phyloP scores from a whole-genome alignment of 345 rosid genomes.

The Linum trigynum region DNA sequence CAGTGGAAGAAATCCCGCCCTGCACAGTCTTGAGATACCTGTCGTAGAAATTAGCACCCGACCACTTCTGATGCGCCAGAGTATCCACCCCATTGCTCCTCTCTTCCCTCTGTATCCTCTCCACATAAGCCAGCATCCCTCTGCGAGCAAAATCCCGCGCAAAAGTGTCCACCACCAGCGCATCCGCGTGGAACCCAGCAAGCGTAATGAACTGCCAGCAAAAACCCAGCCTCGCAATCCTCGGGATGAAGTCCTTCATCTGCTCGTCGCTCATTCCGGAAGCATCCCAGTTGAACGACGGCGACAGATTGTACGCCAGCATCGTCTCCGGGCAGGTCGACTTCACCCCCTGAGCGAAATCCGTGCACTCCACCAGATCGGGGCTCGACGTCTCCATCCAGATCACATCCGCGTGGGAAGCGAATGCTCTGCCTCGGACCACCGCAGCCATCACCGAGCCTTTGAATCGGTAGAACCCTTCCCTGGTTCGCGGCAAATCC shows the following conservation, averaged over 20 bases:
- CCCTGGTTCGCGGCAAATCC: slow-evolving; percentile 89
- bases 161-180: slow-evolving; percentile 71
- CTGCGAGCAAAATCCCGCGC: slow-evolving; percentile 68
- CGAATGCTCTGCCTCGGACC: slow-evolving; percentile 88
- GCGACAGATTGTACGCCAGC: slow-evolving; percentile 92
- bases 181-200: slow-evolving; percentile 91
- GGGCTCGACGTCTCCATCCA: slow-evolving; percentile 98
- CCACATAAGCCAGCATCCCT: slow-evolving; percentile 95
- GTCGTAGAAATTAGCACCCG: slow-evolving; percentile 88
- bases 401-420: slow-evolving; percentile 62
- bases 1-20: slow-evolving; percentile 94
- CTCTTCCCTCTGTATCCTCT: slow-evolving; percentile 94
- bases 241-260: slow-evolving; percentile 80
- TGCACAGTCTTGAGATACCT: slow-evolving; percentile 79
- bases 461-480: slow-evolving; percentile 88
- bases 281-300: slow-evolving; percentile 95
- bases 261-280: slow-evolving; percentile 79
- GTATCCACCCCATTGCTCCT: slow-evolving; percentile 91
- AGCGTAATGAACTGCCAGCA: slow-evolving; percentile 98
- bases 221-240: slow-evolving; percentile 67
- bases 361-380: slow-evolving; percentile 63
- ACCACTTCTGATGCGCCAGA: slow-evolving; percentile 96
- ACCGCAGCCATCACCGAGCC: slow-evolving; percentile 80
- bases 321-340: slow-evolving; percentile 56
- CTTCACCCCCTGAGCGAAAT: slow-evolving; percentile 68